Percentiles rank a stretch among this genome's conserved stretches.
Evolutionary conservation across 1,284 basidiomycete genomes (phyloP).

Genomic region (Trametes sp.): DNA sequence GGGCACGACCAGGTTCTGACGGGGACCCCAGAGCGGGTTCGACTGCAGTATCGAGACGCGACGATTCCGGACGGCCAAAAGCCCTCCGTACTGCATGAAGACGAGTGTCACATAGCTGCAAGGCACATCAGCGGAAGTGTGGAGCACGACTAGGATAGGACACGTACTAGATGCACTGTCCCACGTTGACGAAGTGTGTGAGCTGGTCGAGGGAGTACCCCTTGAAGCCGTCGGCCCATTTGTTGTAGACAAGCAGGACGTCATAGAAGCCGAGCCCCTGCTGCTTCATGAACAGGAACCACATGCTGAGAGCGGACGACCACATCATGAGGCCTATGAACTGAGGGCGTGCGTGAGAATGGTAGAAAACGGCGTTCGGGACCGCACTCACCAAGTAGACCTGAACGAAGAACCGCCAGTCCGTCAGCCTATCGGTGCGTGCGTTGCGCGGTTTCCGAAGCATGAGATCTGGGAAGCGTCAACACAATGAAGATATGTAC

Average conservation of each 20-base stretch:
- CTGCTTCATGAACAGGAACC: conserved; percentile 48
- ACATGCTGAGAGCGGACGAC: conserved; percentile 55
- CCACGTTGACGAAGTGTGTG: conserved; percentile 53
- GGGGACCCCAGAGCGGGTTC: conserved; percentile 49
- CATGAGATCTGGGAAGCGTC: conserved; percentile 47
- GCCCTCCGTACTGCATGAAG: conserved; percentile 69
- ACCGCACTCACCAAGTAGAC: conserved; percentile 66
- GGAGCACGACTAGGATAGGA: conserved; percentile 12
- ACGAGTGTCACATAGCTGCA: conserved; percentile 61
- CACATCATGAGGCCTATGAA: conserved; percentile 56
- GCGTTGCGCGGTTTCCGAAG: conserved; percentile 70
- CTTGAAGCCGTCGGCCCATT: conserved; percentile 58
- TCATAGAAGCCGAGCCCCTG: conserved; percentile 63
- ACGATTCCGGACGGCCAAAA: conserved; percentile 24
- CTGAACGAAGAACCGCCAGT: conserved; percentile 61
- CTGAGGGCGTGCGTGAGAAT: conserved; percentile 30
- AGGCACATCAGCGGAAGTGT: conserved; percentile 16
- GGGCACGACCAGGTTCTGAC: conserved; percentile 45
- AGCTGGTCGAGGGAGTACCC: conserved; percentile 48
- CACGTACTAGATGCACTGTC: conserved; percentile 54
- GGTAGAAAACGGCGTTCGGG: too few relatives aligned
- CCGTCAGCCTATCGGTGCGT: conserved; percentile 59
- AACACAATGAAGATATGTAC: conserved; percentile 25
- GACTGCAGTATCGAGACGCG: conserved; percentile 30
- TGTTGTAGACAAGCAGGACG: conserved; percentile 53